Evolutionary conservation across 2,329 filamentous ascomycete genomes (phyloP), one percentile per base, ranked within the genome.

Genomic region (Claviceps sp.): DNA sequence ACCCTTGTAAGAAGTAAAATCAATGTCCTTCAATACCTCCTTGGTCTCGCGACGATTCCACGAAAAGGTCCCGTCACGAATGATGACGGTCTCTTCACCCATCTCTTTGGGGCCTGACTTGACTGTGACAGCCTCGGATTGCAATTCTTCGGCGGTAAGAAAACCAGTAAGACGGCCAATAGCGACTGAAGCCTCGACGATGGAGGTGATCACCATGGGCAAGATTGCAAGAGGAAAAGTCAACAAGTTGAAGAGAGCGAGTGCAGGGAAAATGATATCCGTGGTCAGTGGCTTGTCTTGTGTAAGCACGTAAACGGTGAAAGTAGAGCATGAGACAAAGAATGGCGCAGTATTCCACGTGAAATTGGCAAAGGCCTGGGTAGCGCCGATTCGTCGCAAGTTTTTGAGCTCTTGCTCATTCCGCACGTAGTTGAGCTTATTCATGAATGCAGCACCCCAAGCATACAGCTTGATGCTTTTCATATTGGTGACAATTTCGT

Each of bases 401-500:
- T 94, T 98, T 72, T 93, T 93, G 52, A 98, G 74, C 69, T 98
- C 93, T 61, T 88, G 81, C 62, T 98, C 93, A 69, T 98, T 98
- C 68, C 93, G 83, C 55, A 98, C 89, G 66, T 87, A 86, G 70
- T 93, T 97, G 54, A 98, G 81, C 70, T 95, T 95, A 69, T 89
- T 93, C 84, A 96, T 95, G 65, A 98, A 98, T 14, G 93, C 91
- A 34, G 84, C 85, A 37, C 90, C 91, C 93, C 93, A 98, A 34
- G 93, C 93, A 66, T 96, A 98, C 20, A 98, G 79, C 72, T 98
- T 98, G 73, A 98, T 93, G 65, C 89, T 95, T 74, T 98, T 98
- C 87, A 98, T 98, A 70, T 97, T 97, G 75, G 94, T 96, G 63
- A 98, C 75, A 58, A 98, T 98, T 68, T 98, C 93, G 6, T 91